phyloP scores from a whole-genome alignment of 73 alveolate genomes.

The Stentor roeselii region DNA sequence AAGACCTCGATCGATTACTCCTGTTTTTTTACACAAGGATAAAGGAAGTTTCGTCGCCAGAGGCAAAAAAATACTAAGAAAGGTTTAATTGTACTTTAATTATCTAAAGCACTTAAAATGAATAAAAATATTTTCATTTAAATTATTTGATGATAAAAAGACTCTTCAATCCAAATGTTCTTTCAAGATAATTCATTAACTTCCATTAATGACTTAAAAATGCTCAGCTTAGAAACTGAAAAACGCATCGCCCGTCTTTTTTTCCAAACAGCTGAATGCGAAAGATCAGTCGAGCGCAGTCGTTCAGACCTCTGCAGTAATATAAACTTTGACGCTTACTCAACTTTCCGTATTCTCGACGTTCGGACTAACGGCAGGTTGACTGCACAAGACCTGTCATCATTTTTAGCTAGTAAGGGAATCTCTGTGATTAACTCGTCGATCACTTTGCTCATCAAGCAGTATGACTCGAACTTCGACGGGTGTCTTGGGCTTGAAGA shows the following conservation, averaged over 20 bases:
- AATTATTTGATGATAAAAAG: too few relatives aligned
- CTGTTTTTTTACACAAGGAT: background rate
- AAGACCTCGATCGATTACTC: background rate
- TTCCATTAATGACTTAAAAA: too few relatives aligned
- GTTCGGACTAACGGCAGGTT: slow-evolving; percentile 20
- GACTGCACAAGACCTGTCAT: background rate
- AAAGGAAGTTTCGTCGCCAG: background rate
- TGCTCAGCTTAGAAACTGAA: slow-evolving; percentile 28
- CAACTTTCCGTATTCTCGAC: slow-evolving; percentile 53
- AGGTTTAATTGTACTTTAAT: too few relatives aligned
- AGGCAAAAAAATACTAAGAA: too few relatives aligned
- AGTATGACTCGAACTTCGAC: slow-evolving; percentile 14
- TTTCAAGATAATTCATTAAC: too few relatives aligned
- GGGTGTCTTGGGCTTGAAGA: slow-evolving; percentile 30
- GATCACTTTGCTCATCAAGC: background rate
- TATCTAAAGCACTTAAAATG: too few relatives aligned
- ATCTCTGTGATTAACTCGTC: background rate
- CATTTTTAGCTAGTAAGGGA: background rate
- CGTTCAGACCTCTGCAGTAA: slow-evolving; percentile 56
- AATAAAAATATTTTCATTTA: too few relatives aligned
- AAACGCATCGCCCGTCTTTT: slow-evolving; percentile 51
- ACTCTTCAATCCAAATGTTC: too few relatives aligned
- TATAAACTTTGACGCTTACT: slow-evolving; percentile 61
- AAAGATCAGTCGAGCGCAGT: slow-evolving; percentile 42
- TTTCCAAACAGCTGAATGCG: slow-evolving; percentile 64